Evolutionary conservation across 2,329 filamentous ascomycete species (phyloP), one percentile per base, ranked within the genome.

Genomic region (Zasmidium angulare): DNA sequence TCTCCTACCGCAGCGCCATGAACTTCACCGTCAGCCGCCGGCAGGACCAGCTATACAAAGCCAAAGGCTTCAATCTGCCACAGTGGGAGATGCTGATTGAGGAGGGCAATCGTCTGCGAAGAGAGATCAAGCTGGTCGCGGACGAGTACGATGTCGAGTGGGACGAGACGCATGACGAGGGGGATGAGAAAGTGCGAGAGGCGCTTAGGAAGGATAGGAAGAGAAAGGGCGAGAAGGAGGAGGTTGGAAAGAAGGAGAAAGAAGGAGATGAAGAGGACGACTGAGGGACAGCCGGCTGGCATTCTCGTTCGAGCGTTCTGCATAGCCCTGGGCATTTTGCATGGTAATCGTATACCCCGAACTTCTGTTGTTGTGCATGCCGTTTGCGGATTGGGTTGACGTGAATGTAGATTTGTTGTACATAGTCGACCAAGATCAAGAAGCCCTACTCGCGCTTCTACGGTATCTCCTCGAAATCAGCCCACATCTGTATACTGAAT

Each of bases 61-160:
- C 82, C 47, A 85, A 86, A 11, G 90, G 90, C 0, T 91, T 97
- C 66, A 88, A 96, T 69, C 73, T 90, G 21, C 79, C 82, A 36
- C 84, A 84, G 62, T 97, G 93, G 93, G 90, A 96, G 68, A 78
- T 81, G 2, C 71, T 96, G 29, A 85, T 96, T 2, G 86, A 92
- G 50, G 91, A 96, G 63, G 90, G 87, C 0, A 96, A 96, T 71
- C 77, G 82, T 1, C 75, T 96, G 63, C 79, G 92, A 4, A 84
- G 82, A 63, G 93, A 97, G 76, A 89, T 97, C 73, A 89, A 89
- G 75, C 82, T 82, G 17, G 84, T 96, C 9, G 91, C 93, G 0
- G 84, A 87, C 31, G 91, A 96, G 75, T 96, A 96, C 72, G 91
- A 96, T 67, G 90, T 93, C 7, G 90, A 93, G 53, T 96, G 91